Evolutionary conservation across 352 stramenopile genomes (phyloP).

Genomic region (Phytophthora syringae): DNA sequence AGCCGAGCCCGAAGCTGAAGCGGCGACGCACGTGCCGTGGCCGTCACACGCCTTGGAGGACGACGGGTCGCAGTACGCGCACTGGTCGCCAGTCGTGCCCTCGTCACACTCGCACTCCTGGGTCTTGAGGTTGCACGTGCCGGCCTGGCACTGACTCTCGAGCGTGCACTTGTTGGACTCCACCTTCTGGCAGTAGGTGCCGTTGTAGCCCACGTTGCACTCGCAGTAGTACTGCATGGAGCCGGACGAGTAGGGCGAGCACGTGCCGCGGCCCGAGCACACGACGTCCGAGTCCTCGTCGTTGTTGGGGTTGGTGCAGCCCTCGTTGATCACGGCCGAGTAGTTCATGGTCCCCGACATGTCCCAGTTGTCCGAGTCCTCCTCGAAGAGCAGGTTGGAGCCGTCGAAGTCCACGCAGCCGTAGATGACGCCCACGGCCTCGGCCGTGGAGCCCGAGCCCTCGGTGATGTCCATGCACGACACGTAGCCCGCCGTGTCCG

Average conservation of each 20-base stretch:
- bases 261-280: conserved; percentile 80
- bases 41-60: conserved; percentile 65
- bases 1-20: conserved; percentile 20
- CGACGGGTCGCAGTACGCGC: conserved; percentile 63
- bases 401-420: conserved; percentile 83
- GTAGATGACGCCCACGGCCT: conserved; percentile 67
- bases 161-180: conserved; percentile 74
- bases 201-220: conserved; percentile 82
- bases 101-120: conserved; percentile 70
- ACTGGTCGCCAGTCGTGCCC: conserved; percentile 75
- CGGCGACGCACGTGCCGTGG: conserved; percentile 59
- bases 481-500: conserved; percentile 35
- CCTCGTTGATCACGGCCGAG: conserved; percentile 54
- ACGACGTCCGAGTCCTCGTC: conserved; percentile 60
- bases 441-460: conserved; percentile 30
- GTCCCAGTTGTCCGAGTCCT: conserved; percentile 54
- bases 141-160: conserved; percentile 68
- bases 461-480: conserved; percentile 52
- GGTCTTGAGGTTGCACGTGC: conserved; percentile 65
- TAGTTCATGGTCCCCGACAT: conserved; percentile 69
- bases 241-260: conserved; percentile 42
- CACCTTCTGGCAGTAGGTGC: conserved; percentile 80
- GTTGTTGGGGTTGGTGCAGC: conserved; percentile 74
- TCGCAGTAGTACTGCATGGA: conserved; percentile 67
- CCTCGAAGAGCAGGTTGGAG: conserved; percentile 60